Evolutionary conservation across 164 flowering plant genomes (phyloP), one percentile per base, ranked within the genome.

Genomic region (Taxillus chinensis): DNA sequence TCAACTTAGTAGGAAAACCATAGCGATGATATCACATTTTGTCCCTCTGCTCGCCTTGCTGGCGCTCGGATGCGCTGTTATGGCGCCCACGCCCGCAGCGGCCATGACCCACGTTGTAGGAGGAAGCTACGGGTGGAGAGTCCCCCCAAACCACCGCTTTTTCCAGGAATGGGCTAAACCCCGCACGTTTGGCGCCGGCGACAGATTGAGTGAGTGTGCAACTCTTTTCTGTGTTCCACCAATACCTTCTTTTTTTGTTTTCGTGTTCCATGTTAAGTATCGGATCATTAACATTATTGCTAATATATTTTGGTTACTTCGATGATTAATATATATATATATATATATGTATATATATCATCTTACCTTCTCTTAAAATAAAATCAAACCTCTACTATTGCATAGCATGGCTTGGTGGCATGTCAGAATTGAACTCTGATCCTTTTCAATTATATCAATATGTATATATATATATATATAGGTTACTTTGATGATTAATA

Each of bases 81-180:
- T 73, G 70, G 54, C 42, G 15, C 45, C 67, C 0, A 64, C 61
- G 14, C 45, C 67, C 0, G 67, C 61, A 2, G 53, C 40, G 15
- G 77, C 78, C 4, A 59, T 69, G n/a, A 64, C 45, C 60, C 80
- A 82, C 60, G 59, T 73, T n/a, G 80, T 82, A 39, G 83, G 83
- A 42, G 77, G 80, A 62, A 61, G 65, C 52, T 54, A 50, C 2
- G 81, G 81, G 3, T 78, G 86, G 82, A 39, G 15, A 1, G 38
- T 63, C 8, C 85, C 82, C 10, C 56, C 65, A 1, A 73, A 73
- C 43, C 7, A 1, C 8, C 60, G 76, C 57, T 78, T 62, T 65
- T 81, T 65, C 37, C 54, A 69, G 6, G 76, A 78, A 0, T 81
- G 82, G 85, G 85, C 82, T 8, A 67, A 60, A n/a, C 73, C 79